Conservation (phyloP, 768 basidiomycete species). For the Mycena epipterygia region DNA sequence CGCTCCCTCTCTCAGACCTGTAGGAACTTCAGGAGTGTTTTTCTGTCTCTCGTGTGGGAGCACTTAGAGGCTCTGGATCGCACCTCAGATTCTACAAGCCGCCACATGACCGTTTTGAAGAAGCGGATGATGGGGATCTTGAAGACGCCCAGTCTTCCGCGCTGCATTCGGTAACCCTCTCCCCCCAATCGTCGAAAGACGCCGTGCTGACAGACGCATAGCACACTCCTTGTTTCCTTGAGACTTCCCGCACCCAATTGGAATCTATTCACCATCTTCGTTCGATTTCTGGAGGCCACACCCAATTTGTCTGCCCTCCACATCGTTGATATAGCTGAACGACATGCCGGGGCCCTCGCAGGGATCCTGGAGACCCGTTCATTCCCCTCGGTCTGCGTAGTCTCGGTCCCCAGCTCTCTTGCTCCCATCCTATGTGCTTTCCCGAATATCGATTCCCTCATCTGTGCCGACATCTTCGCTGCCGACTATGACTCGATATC, state of each 20-base stretch:
- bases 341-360: neutral
- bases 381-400: neutral
- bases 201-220: neutral
- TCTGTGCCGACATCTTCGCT: slow-evolving; percentile 10
- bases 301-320: slow-evolving; percentile 14
- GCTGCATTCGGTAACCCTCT: slow-evolving; percentile 16
- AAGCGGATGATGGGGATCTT: slow-evolving; percentile 19
- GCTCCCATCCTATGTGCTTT: neutral
- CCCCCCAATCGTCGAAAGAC: no score
- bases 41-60: slow-evolving; percentile 16
- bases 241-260: neutral
- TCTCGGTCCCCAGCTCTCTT: slow-evolving; percentile 13
- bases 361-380: neutral
- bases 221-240: slow-evolving; percentile 13
- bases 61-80: neutral
- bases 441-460: slow-evolving; percentile 3
- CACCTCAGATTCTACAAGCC: neutral
- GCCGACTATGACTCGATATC: neutral
- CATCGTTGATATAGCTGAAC: slow-evolving; percentile 11
- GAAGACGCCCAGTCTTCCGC: slow-evolving; percentile 23
- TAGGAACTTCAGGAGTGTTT: slow-evolving; percentile 4
- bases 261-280: slow-evolving; percentile 8
- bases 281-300: slow-evolving; percentile 13
- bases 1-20: slow-evolving; percentile 25
- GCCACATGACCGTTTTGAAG: neutral